phyloP scores from a whole-genome alignment of 495 filamentous ascomycete genomes.

The Cairneyella variabilis region DNA sequence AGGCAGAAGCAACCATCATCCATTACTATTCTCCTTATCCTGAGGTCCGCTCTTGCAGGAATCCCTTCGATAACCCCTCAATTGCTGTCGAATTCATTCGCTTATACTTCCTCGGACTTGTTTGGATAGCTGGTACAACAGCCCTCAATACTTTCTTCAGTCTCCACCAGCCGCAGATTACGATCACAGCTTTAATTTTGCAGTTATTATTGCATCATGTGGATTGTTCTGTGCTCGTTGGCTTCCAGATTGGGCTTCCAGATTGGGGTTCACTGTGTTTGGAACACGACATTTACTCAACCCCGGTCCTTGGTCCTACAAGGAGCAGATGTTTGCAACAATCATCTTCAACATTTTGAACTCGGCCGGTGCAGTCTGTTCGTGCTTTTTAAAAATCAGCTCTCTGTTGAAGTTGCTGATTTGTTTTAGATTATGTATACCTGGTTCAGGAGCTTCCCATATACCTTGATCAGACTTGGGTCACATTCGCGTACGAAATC shows the following conservation, averaged over 20 bases:
- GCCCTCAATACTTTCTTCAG: neutral
- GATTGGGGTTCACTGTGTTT: neutral
- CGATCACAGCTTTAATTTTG: neutral
- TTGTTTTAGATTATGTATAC: no score
- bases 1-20: no score
- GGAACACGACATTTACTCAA: neutral
- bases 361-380: no score
- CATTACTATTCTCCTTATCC: constrained; percentile 1
- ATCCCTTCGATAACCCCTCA: neutral
- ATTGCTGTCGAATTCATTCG: neutral
- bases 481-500: neutral
- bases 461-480: constrained; percentile 1
- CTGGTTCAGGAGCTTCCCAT: constrained; percentile 3
- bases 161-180: neutral
- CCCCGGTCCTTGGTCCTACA: neutral
- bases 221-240: neutral
- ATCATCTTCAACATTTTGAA: no score
- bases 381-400: no score
- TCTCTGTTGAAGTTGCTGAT: no score
- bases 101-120: neutral
- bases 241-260: constrained; percentile 2
- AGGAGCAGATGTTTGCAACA: constrained; percentile 4
- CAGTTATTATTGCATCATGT: neutral
- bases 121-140: neutral
- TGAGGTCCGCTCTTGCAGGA: neutral